Evolutionary conservation across 2,329 filamentous ascomycete genomes (phyloP), one percentile per base, ranked within the genome.

Genomic region (Stachybotrys echinatus): DNA sequence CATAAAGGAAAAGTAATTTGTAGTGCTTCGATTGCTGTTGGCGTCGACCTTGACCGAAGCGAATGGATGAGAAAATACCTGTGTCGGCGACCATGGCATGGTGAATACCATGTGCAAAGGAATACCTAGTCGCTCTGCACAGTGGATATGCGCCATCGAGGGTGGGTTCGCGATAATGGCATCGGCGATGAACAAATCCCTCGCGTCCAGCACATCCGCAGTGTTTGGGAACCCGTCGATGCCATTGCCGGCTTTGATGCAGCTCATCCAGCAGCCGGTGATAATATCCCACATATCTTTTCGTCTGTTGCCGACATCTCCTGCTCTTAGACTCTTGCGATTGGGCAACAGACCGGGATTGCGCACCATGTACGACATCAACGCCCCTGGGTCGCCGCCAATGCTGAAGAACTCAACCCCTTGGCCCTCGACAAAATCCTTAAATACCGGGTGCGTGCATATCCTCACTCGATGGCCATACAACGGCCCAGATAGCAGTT

Each of bases 41-140:
- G 52, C 58, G 27, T 61, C 58, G 42, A 8, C 17, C 7, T 50
- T 61, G 55, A 61, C 57, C 2, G 47, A 79, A 87, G 52, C 62
- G 46, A 58, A 52, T 7, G 53, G 62, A 49, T 60, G 61, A 37
- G 51, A 58, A 47, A 64, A 64, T 10, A 51, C 47, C 27, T 52
- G 57, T 0, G 86, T 89, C 0, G 84, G 80, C 4, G 83, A 84
- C 78, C 84, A 89, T 0, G 86, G 86, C 84, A 89, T 89, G 2
- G 81, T 79, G 52, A 76, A 75, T 54, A 80, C 72, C 54, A 80
- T 65, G 54, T 79, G 75, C 5, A 80, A 55, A 2, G 76, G 76
- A 8, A 79, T 68, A 0, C 67, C 67, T 12, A 80, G 62, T 31
- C 69, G 71, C 55, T 80, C 67, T 1, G 76, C 76, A 55, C 75